Conservation (phyloP, 371 early-diverging fungal species). For the Ordospora pajunii region DNA sequence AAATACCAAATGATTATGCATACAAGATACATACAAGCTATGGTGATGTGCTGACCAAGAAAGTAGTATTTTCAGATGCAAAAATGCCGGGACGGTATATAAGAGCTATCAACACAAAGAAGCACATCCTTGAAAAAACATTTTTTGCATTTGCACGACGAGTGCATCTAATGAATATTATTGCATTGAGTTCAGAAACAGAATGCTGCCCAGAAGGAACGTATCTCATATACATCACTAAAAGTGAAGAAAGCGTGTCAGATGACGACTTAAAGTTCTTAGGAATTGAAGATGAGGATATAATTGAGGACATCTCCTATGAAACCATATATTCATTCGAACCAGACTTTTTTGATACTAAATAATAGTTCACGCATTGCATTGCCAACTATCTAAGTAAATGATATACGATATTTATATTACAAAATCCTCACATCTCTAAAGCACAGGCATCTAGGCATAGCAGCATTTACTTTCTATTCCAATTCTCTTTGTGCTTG, state of each 20-base stretch:
- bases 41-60: conserved; percentile 11
- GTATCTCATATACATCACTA: conserved; percentile 6
- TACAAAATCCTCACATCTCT: no score
- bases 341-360: neutral
- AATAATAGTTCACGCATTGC: no score
- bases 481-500: neutral
- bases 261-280: neutral
- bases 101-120: conserved; percentile 3
- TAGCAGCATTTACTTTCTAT: neutral
- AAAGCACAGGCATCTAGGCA: no score
- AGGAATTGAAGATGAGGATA: neutral
- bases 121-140: neutral
- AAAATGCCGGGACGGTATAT: neutral
- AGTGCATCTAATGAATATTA: neutral
- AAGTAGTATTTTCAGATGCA: neutral
- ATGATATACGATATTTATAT: neutral
- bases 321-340: conserved; percentile 4
- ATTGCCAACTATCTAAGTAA: neutral
- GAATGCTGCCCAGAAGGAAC: conserved; percentile 23
- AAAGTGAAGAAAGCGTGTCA: neutral
- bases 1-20: neutral
- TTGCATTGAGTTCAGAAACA: conserved; percentile 17
- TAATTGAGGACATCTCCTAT: conserved; percentile 11
- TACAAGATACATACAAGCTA: neutral
- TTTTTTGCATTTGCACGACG: conserved; percentile 7